Evolutionary conservation across 2,329 filamentous ascomycete species (phyloP).

Genomic region (Bimuria novae-zelandiae): DNA sequence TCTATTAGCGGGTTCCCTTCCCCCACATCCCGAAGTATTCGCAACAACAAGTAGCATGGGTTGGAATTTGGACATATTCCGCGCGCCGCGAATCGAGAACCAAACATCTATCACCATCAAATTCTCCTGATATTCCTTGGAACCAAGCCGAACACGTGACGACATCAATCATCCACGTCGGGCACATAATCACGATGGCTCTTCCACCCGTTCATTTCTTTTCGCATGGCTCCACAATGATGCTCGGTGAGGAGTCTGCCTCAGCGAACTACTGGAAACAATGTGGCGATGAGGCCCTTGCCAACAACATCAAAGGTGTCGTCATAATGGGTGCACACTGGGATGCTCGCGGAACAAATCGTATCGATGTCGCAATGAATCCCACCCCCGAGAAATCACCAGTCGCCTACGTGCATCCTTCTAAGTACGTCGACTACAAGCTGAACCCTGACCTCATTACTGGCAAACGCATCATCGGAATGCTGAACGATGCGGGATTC

Average conservation of each 20-base stretch:
- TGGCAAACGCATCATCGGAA: slow-evolving; percentile 54
- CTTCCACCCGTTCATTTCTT: slow-evolving; percentile 67
- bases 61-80: not conserved
- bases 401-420: slow-evolving; percentile 68
- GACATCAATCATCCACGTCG: not conserved
- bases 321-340: slow-evolving; percentile 74
- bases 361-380: slow-evolving; percentile 65
- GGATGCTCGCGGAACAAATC: slow-evolving; percentile 59
- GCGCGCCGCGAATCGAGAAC: too few relatives aligned
- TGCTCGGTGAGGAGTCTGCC: slow-evolving; percentile 67
- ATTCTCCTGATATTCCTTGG: too few relatives aligned
- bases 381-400: slow-evolving; percentile 64
- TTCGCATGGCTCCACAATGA: slow-evolving; percentile 74
- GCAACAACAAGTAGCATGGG: too few relatives aligned
- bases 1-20: not conserved
- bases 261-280: slow-evolving; percentile 70
- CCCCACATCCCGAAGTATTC: slow-evolving; percentile 24
- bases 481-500: slow-evolving; percentile 60
- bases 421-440: slow-evolving; percentile 66
- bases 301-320: slow-evolving; percentile 63
- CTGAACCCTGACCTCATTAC: slow-evolving; percentile 64
- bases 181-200: slow-evolving; percentile 19
- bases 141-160: not conserved
- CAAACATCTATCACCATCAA: not conserved
- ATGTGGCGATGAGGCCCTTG: slow-evolving; percentile 66